These are phyloP conservation scores for Dalechampia spathulata DNA, from an alignment of 441 rosid species.

Conservation along the genomic window DNA sequence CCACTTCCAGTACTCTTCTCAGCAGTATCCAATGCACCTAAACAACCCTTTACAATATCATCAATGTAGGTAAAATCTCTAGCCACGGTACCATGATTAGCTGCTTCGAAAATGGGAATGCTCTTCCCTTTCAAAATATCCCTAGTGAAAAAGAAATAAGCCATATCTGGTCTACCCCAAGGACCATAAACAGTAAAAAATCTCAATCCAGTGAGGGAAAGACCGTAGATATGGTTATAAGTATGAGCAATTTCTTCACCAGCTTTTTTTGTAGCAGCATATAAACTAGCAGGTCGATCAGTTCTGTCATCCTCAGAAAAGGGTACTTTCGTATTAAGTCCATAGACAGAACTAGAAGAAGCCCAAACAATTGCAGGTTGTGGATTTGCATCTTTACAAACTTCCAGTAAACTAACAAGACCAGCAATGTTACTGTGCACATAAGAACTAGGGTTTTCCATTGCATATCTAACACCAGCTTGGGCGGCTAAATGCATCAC, in stretches of 20 bases:
- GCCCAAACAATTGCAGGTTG: conserved; percentile 99
- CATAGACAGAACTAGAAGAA: conserved; percentile 93
- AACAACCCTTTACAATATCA: conserved; percentile 92
- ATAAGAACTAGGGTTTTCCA: conserved; percentile 90
- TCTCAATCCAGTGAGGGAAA: conserved; percentile 86
- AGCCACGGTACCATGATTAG: conserved; percentile 78
- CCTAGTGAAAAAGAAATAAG: conserved; percentile 93
- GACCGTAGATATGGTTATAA: conserved; percentile 89
- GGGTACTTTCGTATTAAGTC: conserved; percentile 89
- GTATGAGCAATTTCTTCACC: conserved; percentile 99
- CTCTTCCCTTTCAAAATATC: conserved; percentile 81
- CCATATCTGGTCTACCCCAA: conserved; percentile 99
- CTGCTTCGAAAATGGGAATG: conserved; percentile 68
- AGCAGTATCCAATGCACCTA: conserved; percentile 84
- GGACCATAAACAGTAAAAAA: conserved; percentile 98
- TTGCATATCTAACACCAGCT: conserved; percentile 97
- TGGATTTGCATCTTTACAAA: conserved; percentile 76
- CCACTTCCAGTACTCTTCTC: conserved; percentile 95
- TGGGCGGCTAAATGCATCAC: conserved; percentile 99
- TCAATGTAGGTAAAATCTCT: conserved; percentile 96
- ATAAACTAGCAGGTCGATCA: conserved; percentile 94
- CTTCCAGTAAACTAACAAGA: conserved; percentile 76
- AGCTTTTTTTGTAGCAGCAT: conserved; percentile 98
- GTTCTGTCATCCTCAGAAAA: conserved; percentile 86
- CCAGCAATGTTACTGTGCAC: conserved; percentile 97